These are phyloP conservation scores for Aureobasidium subglaciale DNA, from an alignment of 2,329 filamentous ascomycete genomes.

Conservation along the genomic window DNA sequence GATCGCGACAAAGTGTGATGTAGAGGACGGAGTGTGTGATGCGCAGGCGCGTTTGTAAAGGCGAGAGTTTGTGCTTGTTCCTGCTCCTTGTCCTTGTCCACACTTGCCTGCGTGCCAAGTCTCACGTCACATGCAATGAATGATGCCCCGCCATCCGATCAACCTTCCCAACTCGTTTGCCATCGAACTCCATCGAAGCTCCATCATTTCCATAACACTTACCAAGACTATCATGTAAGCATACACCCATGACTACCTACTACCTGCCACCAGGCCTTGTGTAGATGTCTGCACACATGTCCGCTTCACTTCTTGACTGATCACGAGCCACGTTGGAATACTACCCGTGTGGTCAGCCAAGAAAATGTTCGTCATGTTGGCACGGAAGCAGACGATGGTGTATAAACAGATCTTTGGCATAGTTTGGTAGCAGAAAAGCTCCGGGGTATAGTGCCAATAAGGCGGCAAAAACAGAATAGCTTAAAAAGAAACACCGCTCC, in stretches of 20 bases:
- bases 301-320: no score
- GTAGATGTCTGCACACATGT: no score
- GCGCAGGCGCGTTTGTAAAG: background rate
- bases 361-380: background rate
- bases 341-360: constrained; percentile 3
- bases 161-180: background rate
- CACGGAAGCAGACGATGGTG: background rate
- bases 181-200: background rate
- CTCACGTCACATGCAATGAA: constrained; percentile 6
- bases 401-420: constrained; percentile 5
- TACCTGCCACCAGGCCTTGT: no score
- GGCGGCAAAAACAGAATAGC: background rate
- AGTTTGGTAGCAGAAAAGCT: background rate
- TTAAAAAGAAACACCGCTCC: background rate
- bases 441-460: constrained; percentile 10
- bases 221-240: no score
- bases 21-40: background rate
- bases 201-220: no score
- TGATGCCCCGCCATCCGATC: constrained; percentile 9
- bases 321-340: background rate
- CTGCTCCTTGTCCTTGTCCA: background rate
- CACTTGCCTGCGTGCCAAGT: constrained; percentile 1
- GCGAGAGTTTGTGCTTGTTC: background rate
- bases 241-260: no score
- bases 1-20: background rate